Base-by-base conservation (phyloP, 2,329 filamentous ascomycete genomes). In the Fusarium sp. region DNA sequence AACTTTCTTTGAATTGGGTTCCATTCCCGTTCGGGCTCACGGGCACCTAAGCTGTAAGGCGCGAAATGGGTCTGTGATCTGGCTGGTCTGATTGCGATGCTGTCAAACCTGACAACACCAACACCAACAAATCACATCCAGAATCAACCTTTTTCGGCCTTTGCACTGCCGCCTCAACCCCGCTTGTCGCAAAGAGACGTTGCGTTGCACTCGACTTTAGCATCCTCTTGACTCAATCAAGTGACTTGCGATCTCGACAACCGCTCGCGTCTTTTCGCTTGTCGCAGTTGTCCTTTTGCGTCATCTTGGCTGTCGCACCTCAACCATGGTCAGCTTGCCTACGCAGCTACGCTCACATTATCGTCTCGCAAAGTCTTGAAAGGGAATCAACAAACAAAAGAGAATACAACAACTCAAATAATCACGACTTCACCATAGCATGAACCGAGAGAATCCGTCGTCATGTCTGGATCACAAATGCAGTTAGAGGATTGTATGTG, bases 401-500 rank as follows among this genome's bases (percentile, higher is more conserved):
- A 54, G 49, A 64, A 40, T 55, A 39, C 44, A 58, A 59, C 52
- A 47, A 39, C 38, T 31, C 22, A 34, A 50, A 39, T 59, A 46
- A 22, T 51, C 40, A 57, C 47, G 57, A 42, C 40, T 47, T 21
- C 45, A 49, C 39, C 55, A 58, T 73, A 75, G 76, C 68, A 79
- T 78, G 77, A 75, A 65, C 62, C 66, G 69, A 63, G 67, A 59
- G 61, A 63, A 67, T 62, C 81, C 79, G 82, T 79, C 87, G 89
- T 78, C 77, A 95, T 95, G 92, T 85, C 88, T 83, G 86, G 88
- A 84, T 84, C 84, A 85, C 93, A 91, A 81, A 94, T 96, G 92
- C 90, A 89, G 82, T 85, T 97, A 84, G 92, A 94, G 88, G 94
- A 97, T 81, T 97, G 94, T 94, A 84, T 78, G 85, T 80, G 56